Conservation (phyloP, 495 filamentous ascomycete species). For the Haplographium delicatum region DNA sequence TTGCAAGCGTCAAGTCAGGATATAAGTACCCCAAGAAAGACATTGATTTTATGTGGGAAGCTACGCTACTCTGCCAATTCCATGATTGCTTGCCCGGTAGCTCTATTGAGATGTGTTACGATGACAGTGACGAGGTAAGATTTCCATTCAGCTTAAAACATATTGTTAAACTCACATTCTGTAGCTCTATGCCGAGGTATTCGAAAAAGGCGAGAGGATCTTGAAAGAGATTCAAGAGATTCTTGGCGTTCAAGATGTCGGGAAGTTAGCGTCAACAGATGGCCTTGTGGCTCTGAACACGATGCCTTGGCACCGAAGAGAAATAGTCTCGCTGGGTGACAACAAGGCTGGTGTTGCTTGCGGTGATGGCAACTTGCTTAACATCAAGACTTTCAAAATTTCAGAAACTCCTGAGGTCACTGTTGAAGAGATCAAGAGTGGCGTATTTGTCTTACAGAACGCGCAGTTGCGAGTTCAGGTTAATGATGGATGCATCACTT, state of each 20-base stretch:
- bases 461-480: conserved; percentile 66
- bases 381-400: conserved; percentile 43
- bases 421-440: conserved; percentile 59
- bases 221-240: conserved; percentile 62
- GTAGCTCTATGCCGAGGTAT: conserved; percentile 72
- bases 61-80: conserved; percentile 82
- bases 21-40: conserved; percentile 91
- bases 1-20: conserved; percentile 65
- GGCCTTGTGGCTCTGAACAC: conserved; percentile 65
- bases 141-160: background rate
- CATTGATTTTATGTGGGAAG: conserved; percentile 93
- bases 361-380: conserved; percentile 42
- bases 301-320: conserved; percentile 72
- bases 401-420: conserved; percentile 45
- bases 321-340: conserved; percentile 58
- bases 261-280: conserved; percentile 25
- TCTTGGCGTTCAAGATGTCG: conserved; percentile 51
- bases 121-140: conserved; percentile 68
- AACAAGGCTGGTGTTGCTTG: conserved; percentile 40
- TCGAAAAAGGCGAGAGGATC: conserved; percentile 66
- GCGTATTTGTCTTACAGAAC: conserved; percentile 75
- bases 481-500: conserved; percentile 70
- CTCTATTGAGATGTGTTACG: conserved; percentile 94
- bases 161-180: conserved; percentile 23
- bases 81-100: conserved; percentile 97